Evolutionary conservation across 202 grass and related monocot genomes (phyloP).

Genomic region (Cymbopogon flexuosus): DNA sequence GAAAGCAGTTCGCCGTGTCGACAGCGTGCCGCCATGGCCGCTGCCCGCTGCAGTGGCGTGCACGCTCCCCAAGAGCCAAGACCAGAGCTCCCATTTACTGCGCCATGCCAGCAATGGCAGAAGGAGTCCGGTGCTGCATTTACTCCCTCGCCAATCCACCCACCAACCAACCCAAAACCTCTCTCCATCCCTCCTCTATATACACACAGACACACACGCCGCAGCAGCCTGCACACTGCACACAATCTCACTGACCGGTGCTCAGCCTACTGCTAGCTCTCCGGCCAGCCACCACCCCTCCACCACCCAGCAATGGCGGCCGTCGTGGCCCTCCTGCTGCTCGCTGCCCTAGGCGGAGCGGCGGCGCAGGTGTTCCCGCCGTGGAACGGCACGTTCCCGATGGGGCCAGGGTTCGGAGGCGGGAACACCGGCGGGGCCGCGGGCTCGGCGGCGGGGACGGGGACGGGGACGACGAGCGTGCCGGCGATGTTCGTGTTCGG

Average conservation of each 20-base stretch:
- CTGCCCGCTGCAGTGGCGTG: neutral
- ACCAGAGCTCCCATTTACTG: conserved; percentile 37
- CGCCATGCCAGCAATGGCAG: conserved; percentile 23
- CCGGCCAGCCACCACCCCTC: neutral
- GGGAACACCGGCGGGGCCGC: neutral
- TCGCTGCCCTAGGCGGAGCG: neutral
- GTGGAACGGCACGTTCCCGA: conserved; percentile 54
- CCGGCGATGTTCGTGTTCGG: conserved; percentile 85
- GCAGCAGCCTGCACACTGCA: neutral
- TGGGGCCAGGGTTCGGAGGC: conserved; percentile 18
- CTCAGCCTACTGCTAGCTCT: neutral
- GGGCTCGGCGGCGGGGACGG: neutral
- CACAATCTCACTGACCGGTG: neutral
- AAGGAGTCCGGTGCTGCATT: conserved; percentile 9
- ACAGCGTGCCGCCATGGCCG: neutral
- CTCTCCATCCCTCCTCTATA: neutral
- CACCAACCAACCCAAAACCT: conserved; percentile 29
- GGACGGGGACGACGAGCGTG: conserved; percentile 6
- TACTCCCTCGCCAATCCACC: conserved; percentile 16
- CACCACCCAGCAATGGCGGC: neutral
- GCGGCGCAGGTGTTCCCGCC: conserved; percentile 43
- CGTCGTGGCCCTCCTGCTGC: neutral
- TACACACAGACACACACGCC: neutral
- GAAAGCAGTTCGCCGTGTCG: neutral
- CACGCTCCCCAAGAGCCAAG: neutral